Evolutionary conservation across 2,329 filamentous ascomycete species (phyloP).

Genomic region (Lithohypha guttulata): DNA sequence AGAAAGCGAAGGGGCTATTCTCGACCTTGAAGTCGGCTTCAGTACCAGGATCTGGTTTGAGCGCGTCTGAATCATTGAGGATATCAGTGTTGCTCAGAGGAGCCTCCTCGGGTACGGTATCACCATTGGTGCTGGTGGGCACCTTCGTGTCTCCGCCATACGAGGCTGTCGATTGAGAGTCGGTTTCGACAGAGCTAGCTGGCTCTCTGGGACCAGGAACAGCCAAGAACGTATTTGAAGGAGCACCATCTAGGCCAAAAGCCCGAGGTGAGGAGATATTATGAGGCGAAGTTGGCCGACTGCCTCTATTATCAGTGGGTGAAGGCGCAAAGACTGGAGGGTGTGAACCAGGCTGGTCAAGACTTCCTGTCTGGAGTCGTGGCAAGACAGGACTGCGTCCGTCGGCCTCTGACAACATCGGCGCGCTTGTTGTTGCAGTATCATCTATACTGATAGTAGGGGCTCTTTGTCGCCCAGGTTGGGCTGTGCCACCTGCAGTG

Average conservation of each 20-base stretch:
- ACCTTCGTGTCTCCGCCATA: conserved; percentile 46
- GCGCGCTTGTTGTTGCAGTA: conserved; percentile 31
- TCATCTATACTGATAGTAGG: conserved; percentile 50
- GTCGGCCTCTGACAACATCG: conserved; percentile 20
- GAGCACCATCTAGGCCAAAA: conserved; percentile 37
- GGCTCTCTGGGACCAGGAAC: conserved; percentile 54
- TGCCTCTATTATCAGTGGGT: conserved; percentile 45
- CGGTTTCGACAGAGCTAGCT: conserved; percentile 51
- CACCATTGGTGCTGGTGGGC: conserved; percentile 32
- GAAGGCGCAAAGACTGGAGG: conserved; percentile 27
- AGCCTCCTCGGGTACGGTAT: conserved; percentile 29
- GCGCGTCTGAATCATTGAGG: conserved; percentile 50
- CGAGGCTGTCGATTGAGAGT: conserved; percentile 37
- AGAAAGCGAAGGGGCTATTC: conserved; percentile 62
- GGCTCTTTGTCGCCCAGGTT: conserved; percentile 25
- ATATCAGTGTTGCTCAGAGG: conserved; percentile 36
- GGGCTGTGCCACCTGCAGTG: background rate
- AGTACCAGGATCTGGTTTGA: conserved; percentile 59
- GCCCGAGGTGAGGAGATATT: conserved; percentile 53
- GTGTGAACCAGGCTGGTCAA: conserved; percentile 26
- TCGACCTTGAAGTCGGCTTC: conserved; percentile 58
- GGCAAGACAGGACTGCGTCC: conserved; percentile 24
- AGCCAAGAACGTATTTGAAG: conserved; percentile 47
- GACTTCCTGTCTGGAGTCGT: conserved; percentile 30
- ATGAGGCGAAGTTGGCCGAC: conserved; percentile 55